Conservation (phyloP, 2,329 filamentous ascomycete species). For the Diaporthe nobilis region DNA sequence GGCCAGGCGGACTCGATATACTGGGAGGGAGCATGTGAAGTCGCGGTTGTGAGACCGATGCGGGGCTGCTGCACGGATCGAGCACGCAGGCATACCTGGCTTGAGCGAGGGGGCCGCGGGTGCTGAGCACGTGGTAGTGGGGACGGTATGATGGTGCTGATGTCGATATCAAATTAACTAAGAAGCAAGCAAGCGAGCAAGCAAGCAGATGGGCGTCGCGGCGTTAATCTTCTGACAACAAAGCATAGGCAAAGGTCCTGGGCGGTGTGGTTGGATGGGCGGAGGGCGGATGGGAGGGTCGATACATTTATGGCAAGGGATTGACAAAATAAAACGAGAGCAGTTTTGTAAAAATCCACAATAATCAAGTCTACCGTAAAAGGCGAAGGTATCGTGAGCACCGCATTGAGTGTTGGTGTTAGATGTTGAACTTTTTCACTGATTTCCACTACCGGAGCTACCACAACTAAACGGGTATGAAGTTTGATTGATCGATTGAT, state of each 20-base stretch:
- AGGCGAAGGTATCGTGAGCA: background rate
- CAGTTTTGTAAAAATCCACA: conserved; percentile 20
- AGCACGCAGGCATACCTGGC: background rate
- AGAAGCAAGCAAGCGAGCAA: conserved; percentile 35
- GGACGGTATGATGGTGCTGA: background rate
- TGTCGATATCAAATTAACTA: conserved; percentile 36
- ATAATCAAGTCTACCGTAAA: background rate
- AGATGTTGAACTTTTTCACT: background rate
- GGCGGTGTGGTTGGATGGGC: conserved; percentile 22
- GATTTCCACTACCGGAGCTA: background rate
- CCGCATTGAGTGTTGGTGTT: background rate
- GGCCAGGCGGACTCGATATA: too few relatives aligned
- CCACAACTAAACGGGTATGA: conserved; percentile 28
- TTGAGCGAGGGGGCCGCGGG: background rate
- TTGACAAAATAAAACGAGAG: conserved; percentile 5
- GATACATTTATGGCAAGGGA: conserved; percentile 28
- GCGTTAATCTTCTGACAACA: conserved; percentile 35
- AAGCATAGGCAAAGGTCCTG: conserved; percentile 35
- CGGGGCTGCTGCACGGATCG: too few relatives aligned
- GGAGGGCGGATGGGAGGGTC: background rate
- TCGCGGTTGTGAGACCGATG: background rate
- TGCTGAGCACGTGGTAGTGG: background rate
- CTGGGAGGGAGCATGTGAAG: background rate
- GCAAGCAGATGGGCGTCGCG: conserved; percentile 40
- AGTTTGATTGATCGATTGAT: conserved; percentile 3